Evolutionary conservation across 306 rosid genomes (phyloP).

Genomic region (Betula pendula): DNA sequence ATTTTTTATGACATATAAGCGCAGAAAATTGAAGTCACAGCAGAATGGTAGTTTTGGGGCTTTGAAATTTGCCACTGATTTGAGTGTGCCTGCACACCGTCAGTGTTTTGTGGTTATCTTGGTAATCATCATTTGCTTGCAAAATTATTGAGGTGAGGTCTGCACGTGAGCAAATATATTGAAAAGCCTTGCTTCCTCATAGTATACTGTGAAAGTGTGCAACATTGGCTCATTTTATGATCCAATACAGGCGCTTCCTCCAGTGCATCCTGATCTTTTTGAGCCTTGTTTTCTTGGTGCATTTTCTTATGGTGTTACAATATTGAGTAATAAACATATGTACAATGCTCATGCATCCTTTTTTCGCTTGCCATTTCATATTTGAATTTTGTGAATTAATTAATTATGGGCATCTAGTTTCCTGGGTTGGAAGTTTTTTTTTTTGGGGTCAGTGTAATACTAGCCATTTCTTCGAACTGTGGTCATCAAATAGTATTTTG

Average conservation of each 20-base stretch:
- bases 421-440: background rate
- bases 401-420: background rate
- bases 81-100: background rate
- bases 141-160: slow-evolving; percentile 4
- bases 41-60: slow-evolving; percentile 22
- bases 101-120: slow-evolving; percentile 8
- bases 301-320: background rate
- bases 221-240: background rate
- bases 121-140: slow-evolving; percentile 16
- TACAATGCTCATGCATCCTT: background rate
- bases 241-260: background rate
- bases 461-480: background rate
- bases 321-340: background rate
- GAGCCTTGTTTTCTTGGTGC: background rate
- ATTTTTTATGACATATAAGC: background rate
- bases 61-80: background rate
- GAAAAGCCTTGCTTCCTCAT: background rate
- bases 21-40: background rate
- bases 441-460: background rate
- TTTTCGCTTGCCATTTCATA: background rate
- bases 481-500: slow-evolving; percentile 4
- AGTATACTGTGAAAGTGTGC: background rate
- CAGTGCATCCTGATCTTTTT: background rate
- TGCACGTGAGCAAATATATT: slow-evolving; percentile 1
- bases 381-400: background rate